Evolutionary conservation across 352 stramenopile genomes (phyloP).

Genomic region (Globisporangium yorkense): DNA sequence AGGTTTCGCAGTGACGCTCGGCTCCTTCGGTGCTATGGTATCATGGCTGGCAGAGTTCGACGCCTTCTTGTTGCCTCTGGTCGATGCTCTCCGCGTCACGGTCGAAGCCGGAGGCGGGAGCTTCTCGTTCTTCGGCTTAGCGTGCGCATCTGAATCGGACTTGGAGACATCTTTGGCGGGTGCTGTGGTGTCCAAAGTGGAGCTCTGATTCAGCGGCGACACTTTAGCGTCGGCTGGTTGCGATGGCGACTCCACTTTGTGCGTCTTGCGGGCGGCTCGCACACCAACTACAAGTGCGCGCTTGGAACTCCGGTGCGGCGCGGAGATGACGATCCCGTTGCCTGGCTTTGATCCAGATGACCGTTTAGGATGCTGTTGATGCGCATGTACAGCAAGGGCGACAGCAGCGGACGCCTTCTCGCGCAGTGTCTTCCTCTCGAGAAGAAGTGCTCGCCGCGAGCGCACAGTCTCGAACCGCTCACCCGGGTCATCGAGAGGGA

Average conservation of each 20-base stretch:
- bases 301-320: neutral
- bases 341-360: neutral
- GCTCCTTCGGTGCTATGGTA: neutral
- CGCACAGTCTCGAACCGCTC: slow-evolving; percentile 25
- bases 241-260: neutral
- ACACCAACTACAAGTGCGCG: neutral
- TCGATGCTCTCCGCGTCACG: neutral
- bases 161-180: neutral
- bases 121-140: neutral
- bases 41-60: neutral
- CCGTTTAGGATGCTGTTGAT: neutral
- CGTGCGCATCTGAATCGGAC: neutral
- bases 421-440: slow-evolving; percentile 16
- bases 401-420: slow-evolving; percentile 2
- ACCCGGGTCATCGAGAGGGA: slow-evolving; percentile 5
- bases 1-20: neutral
- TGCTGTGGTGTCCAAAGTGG: neutral
- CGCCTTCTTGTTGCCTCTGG: neutral
- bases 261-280: neutral
- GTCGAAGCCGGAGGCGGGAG: too few relatives aligned
- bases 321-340: neutral
- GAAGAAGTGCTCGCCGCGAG: slow-evolving; percentile 20
- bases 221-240: neutral
- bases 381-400: neutral
- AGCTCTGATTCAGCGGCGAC: neutral